A percentile compares a stretch with the other conserved stretches of the same genome.
These are phyloP conservation scores for Dianthus caryophyllus DNA, from an alignment of 148 eudicot genomes.

Conservation along the genomic window DNA sequence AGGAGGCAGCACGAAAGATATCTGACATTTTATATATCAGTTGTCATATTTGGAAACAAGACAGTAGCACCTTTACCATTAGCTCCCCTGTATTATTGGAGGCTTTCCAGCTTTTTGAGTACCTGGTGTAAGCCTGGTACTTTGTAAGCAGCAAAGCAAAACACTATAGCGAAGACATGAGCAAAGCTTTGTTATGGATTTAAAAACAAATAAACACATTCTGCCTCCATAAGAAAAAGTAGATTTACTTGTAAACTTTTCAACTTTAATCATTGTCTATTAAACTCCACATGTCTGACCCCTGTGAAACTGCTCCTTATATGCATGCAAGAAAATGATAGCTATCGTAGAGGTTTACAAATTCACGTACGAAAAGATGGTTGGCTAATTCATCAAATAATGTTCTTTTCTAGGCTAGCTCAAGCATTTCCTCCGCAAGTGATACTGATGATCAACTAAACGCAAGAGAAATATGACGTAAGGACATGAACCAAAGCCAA, in stretches of 20 bases:
- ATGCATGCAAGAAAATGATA: not conserved
- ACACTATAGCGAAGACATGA: not conserved
- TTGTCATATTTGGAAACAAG: not conserved
- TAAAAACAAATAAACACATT: not conserved
- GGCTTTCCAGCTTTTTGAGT: not conserved
- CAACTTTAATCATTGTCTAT: not conserved
- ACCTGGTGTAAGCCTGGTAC: not conserved
- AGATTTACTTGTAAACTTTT: not conserved
- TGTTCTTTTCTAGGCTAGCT: not conserved
- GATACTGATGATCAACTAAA: not conserved
- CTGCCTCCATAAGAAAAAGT: not conserved
- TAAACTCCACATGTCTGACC: not conserved
- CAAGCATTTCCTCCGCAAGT: not conserved
- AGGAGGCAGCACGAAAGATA: not conserved
- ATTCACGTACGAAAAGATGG: not conserved
- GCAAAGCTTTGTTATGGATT: not conserved
- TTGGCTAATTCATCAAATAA: not conserved
- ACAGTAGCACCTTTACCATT: not conserved
- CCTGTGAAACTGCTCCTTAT: not conserved
- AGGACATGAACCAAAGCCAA: not conserved
- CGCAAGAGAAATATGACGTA: not conserved
- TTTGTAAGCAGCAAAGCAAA: not conserved
- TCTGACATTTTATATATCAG: not conserved
- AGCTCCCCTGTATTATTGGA: not conserved
- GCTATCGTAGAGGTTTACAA: not conserved